Evolutionary conservation across 495 filamentous ascomycete species (phyloP), one percentile per base, ranked within the genome.

Genomic region (Tuber umbilicatum): DNA sequence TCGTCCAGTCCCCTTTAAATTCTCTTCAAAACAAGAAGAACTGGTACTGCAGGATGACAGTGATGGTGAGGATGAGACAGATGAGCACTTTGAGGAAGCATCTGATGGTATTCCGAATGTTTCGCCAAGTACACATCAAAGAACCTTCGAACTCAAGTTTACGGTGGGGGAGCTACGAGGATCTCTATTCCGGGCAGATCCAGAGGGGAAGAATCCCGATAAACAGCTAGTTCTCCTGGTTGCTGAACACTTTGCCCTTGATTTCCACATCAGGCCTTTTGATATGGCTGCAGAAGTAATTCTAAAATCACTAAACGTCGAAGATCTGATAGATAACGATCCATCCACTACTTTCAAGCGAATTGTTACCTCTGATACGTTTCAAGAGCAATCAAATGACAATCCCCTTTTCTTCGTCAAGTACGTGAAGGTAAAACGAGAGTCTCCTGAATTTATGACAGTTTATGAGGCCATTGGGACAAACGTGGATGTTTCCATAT

Each of bases 81-180:
- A 89, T 10, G 88, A 88, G 64, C 85, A 88, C 42, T 89, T 89
- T 70, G 87, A 91, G 70, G 86, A 91, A 50, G 85, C 87, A 40
- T 81, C 86, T 71, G 90, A 93, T 75, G 88, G 86, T 38, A 85
- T 87, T 31, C 84, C 85, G 1, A 87, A 86, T 31, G 85, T 88
- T 70, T 85, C 87, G n/a, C 85, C 93, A 55, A 91, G 91, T 81
- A 86, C 93, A 38, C 91, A 93, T 78, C 94, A 97, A 78, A 89
- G 91, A 35, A 94, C 90, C 74, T 98, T 99, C 80, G 93, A 98
- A 81, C 92, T 99, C 85, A 95, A 94, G 77, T 99, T 99, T 80
- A 92, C 91, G 2, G 96, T 97, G 70, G 95, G 97, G 75, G 91
- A 90, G 75, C 87, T 99, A 27, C 93, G 94, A 84, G 95, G 96